phyloP scores from a whole-genome alignment of 768 basidiomycete species.

The Lentinula aciculospora region DNA sequence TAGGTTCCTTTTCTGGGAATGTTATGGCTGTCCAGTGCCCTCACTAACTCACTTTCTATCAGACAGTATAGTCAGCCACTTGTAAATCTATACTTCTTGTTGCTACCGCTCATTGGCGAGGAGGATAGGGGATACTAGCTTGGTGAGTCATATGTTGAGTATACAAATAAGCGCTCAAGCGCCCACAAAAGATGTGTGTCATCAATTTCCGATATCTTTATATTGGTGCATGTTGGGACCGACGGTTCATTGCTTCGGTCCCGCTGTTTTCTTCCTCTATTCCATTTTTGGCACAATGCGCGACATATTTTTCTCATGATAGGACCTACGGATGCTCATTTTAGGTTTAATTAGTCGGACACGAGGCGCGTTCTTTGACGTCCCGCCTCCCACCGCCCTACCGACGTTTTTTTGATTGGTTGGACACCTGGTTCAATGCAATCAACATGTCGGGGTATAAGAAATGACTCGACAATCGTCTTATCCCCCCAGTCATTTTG shows the following conservation, averaged over 20 bases:
- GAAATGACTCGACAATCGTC: conserved; percentile 4
- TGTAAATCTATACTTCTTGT: too few species aligned
- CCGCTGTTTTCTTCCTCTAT: not conserved
- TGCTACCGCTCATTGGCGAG: too few species aligned
- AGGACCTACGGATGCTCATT: not conserved
- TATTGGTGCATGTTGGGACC: not conserved
- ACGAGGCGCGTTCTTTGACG: conserved; percentile 1
- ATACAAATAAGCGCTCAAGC: not conserved
- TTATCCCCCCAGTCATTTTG: not conserved
- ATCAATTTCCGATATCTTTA: not conserved
- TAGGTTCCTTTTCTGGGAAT: too few species aligned
- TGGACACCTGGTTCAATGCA: not conserved
- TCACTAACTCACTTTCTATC: too few species aligned
- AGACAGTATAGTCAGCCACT: too few species aligned
- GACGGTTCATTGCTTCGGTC: not conserved
- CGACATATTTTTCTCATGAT: not conserved
- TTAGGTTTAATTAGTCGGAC: not conserved
- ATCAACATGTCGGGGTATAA: conserved; percentile 1
- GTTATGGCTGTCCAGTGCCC: too few species aligned
- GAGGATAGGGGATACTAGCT: too few species aligned
- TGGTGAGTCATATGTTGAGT: not conserved
- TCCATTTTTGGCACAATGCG: not conserved
- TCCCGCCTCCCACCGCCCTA: conserved; percentile 1
- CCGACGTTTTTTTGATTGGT: not conserved
- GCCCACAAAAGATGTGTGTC: not conserved